Base-by-base conservation (phyloP, 768 basidiomycete species). In the Chalciporus pseudorubinellus region DNA sequence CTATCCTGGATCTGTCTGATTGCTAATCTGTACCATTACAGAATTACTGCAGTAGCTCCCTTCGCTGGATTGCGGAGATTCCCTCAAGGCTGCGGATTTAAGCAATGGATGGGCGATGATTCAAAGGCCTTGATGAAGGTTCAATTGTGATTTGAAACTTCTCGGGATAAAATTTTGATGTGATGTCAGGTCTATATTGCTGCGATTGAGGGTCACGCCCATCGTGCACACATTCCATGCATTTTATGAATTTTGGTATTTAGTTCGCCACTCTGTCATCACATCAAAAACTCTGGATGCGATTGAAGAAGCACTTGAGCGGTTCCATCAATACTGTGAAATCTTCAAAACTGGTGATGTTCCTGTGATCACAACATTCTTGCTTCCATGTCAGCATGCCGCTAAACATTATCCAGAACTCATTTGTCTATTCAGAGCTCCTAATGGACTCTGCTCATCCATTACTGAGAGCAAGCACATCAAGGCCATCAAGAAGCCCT, bases 71-170 rank as follows among this genome's bases (percentile, higher is more conserved):
- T 72, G 1, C 57, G 60, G 5, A 54, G 57, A 0, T 73, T 74
- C 44, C 65, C 62, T 16, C 53, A 71, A 29, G 70, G 72, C 2
- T 49, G 51, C 1, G 53, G 58, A 0, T 72, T 72, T 44, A 67
- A 68, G 22, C 70, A 72, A 42, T 73, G 72, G 72, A 73, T 67
- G 0, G 70, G 70, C 10, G 62, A 72, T 45, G 67, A 74, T 40
- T 74, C 69, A 7, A 74, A 74, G 26, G 70, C 64, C 0, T 49
- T 72, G 6, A 72, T 72, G 70, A 72, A 72, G 65, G 70, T 70
- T n/a, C n/a, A n/a, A n/a, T n/a, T n/a, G n/a, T n/a, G n/a, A n/a
- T n/a, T n/a, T n/a, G n/a, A n/a, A n/a, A n/a, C n/a, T n/a, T n/a
- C n/a, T n/a, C n/a, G n/a, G n/a, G n/a, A n/a, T n/a, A n/a, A n/a